phyloP scores from a whole-genome alignment of 768 basidiomycete species.

The Lactarius trivialis region DNA sequence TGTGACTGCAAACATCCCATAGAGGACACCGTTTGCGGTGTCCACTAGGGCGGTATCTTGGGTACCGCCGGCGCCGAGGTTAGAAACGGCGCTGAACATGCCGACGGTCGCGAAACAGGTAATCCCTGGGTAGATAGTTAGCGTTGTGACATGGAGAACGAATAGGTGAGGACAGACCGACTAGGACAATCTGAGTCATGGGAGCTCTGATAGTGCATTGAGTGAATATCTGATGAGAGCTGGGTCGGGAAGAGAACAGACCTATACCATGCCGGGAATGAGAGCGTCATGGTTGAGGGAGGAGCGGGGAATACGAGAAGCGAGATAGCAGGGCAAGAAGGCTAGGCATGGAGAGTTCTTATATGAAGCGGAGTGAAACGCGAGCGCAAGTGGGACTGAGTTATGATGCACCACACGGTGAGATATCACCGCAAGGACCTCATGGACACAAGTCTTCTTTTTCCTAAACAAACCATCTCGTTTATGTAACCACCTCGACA shows the following conservation, averaged over 20 bases:
- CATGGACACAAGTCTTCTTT: neutral
- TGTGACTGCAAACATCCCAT: constrained; percentile 38
- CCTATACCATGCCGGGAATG: constrained; percentile 21
- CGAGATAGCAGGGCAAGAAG: neutral
- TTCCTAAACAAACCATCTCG: neutral
- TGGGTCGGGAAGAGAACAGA: neutral
- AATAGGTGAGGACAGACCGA: constrained; percentile 2
- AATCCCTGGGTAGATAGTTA: constrained; percentile 11
- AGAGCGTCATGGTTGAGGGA: neutral
- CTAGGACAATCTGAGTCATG: constrained; percentile 21
- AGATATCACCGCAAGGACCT: constrained; percentile 1
- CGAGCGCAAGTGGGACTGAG: neutral
- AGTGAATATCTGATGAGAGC: neutral
- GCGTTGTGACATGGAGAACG: neutral
- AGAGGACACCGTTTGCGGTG: constrained; percentile 37
- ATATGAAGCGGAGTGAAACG: neutral
- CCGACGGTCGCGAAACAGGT: constrained; percentile 33
- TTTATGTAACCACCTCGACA: neutral
- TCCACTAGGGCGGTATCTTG: constrained; percentile 37
- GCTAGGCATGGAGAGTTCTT: neutral
- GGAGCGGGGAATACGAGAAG: too few species aligned
- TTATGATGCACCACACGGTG: neutral
- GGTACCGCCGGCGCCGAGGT: constrained; percentile 36
- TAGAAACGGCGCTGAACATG: constrained; percentile 36
- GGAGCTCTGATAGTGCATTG: constrained; percentile 6